Evolutionary conservation across 2,329 filamentous ascomycete genomes (phyloP).

Genomic region (Fusarium continuum): DNA sequence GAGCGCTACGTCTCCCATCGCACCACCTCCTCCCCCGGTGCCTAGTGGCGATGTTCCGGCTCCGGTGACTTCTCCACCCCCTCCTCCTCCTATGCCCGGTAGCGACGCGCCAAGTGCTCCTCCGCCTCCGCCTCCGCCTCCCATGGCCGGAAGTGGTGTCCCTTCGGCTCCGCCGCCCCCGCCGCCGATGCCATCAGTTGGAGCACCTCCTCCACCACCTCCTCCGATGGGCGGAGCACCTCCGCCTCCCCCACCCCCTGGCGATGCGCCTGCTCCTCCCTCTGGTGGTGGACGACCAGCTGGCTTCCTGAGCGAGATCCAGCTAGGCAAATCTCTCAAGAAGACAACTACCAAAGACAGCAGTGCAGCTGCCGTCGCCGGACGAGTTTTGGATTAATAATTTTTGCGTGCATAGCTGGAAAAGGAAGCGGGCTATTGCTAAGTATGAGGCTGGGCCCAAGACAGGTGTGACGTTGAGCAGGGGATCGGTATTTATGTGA

Average conservation of each 20-base stretch:
- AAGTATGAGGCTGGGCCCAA: conserved; percentile 7
- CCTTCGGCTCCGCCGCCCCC: conserved; percentile 56
- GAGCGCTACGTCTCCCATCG: conserved; percentile 53
- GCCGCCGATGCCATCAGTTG: conserved; percentile 47
- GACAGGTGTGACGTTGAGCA: conserved; percentile 9
- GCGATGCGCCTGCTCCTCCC: conserved; percentile 55
- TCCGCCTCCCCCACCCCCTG: conserved; percentile 55
- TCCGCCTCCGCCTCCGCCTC: conserved; percentile 52
- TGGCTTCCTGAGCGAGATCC: conserved; percentile 83
- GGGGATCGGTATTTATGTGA: conserved; percentile 7
- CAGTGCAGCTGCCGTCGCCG: conserved; percentile 76
- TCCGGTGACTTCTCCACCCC: conserved; percentile 41
- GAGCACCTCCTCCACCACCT: conserved; percentile 57
- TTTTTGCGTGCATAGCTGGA: neutral
- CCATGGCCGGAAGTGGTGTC: conserved; percentile 48
- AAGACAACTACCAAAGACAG: conserved; percentile 93
- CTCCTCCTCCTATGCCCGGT: conserved; percentile 44
- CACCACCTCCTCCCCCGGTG: conserved; percentile 51
- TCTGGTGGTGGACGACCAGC: conserved; percentile 61
- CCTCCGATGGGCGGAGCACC: conserved; percentile 48
- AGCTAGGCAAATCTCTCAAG: conserved; percentile 78
- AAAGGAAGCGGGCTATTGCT: neutral
- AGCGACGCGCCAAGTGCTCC: conserved; percentile 41
- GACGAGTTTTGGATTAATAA: conserved; percentile 72
- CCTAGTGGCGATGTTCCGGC: conserved; percentile 45